Evolutionary conservation across 2,329 filamentous ascomycete genomes (phyloP).

Genomic region (Claviceps sorghi): DNA sequence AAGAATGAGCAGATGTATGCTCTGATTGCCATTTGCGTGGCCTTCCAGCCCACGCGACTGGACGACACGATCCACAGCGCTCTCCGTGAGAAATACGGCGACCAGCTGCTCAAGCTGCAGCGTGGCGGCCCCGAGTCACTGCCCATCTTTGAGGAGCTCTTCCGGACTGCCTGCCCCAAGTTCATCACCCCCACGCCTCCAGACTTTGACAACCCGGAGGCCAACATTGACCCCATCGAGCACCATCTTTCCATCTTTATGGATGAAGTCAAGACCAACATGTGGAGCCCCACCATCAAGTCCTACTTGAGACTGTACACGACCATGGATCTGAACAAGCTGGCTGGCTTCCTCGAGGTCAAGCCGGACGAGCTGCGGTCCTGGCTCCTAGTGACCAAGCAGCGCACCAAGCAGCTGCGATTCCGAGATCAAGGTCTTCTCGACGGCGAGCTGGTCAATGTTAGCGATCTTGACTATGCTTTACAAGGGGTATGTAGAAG

Average conservation of each 20-base stretch:
- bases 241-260: conserved; percentile 97
- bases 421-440: conserved; percentile 80
- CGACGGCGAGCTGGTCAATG: conserved; percentile 84
- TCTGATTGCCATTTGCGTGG: conserved; percentile 94
- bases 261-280: conserved; percentile 99
- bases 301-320: conserved; percentile 98
- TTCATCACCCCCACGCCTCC: conserved; percentile 97
- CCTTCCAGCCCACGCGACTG: conserved; percentile 90
- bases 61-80: conserved; percentile 99
- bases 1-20: conserved; percentile 99
- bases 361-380: conserved; percentile 90
- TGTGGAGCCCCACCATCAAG: conserved; percentile 94
- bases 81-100: conserved; percentile 96
- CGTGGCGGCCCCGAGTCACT: conserved; percentile 89
- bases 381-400: conserved; percentile 95
- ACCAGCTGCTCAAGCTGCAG: conserved; percentile 94
- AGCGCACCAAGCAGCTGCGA: conserved; percentile 89
- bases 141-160: conserved; percentile 95
- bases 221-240: conserved; percentile 94
- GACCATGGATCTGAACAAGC: conserved; percentile 97
- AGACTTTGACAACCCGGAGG: conserved; percentile 90
- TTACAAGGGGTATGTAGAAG: conserved; percentile 65
- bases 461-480: conserved; percentile 92
- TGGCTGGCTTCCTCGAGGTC: conserved; percentile 92
- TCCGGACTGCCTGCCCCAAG: conserved; percentile 95